These are phyloP conservation scores for Aspergillus novoparasiticus DNA, from an alignment of 2,329 filamentous ascomycete species.

Conservation along the genomic window DNA sequence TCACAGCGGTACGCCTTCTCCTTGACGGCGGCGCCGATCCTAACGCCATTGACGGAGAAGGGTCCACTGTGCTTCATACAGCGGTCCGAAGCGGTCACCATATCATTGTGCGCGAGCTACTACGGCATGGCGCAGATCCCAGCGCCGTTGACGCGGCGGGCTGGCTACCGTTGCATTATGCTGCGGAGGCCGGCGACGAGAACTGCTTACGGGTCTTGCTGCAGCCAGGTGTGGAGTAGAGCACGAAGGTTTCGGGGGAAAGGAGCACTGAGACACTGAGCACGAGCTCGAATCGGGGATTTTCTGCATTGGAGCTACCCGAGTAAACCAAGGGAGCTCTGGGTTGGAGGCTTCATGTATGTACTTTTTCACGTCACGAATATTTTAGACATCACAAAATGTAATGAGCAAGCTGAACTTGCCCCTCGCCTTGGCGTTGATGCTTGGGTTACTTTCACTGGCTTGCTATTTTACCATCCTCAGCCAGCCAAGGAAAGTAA, in stretches of 20 bases:
- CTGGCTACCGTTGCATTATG: slow-evolving; percentile 7
- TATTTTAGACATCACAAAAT: neutral
- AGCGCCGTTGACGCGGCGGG: slow-evolving; percentile 2
- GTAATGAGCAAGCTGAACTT: neutral
- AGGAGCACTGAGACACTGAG: neutral
- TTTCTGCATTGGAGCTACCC: neutral
- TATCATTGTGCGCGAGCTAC: slow-evolving; percentile 3
- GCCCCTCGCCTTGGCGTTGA: neutral
- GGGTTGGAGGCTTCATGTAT: neutral
- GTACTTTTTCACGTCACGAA: neutral
- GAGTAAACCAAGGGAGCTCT: neutral
- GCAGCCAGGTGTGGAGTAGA: neutral
- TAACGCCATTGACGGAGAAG: slow-evolving; percentile 4
- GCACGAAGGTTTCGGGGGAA: neutral
- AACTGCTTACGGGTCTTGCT: slow-evolving; percentile 4
- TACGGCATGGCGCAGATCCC: slow-evolving; percentile 2
- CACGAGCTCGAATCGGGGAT: neutral
- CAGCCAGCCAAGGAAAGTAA: neutral
- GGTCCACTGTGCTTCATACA: slow-evolving; percentile 4
- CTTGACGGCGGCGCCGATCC: slow-evolving; percentile 4
- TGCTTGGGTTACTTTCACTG: neutral
- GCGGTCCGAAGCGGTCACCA: neutral
- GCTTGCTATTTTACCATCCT: neutral
- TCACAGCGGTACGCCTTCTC: slow-evolving; percentile 1
- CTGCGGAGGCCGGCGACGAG: slow-evolving; percentile 6